These are phyloP conservation scores for Trichocladium uniseriatum DNA, from an alignment of 495 filamentous ascomycete species.

Conservation along the genomic window DNA sequence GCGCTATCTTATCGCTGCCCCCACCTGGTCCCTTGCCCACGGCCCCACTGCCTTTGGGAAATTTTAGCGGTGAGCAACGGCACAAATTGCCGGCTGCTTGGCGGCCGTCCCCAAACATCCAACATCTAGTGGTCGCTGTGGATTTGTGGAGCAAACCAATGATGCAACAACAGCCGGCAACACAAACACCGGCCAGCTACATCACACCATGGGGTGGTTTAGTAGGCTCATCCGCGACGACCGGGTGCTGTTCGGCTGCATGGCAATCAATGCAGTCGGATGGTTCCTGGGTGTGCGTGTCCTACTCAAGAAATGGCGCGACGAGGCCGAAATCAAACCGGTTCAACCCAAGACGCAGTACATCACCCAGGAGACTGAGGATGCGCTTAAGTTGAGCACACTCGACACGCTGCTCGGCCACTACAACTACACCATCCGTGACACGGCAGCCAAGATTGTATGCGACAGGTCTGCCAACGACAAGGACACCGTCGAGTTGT, in stretches of 20 bases:
- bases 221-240: constrained; percentile 32
- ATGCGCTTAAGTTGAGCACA: constrained; percentile 40
- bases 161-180: constrained; percentile 1
- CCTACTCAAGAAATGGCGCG: constrained; percentile 36
- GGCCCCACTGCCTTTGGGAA: no score
- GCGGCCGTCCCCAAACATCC: no score
- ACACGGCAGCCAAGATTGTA: constrained; percentile 43
- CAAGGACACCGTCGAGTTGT: constrained; percentile 27
- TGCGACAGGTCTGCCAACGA: constrained; percentile 45
- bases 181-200: neutral
- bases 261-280: constrained; percentile 32
- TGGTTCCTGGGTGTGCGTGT: constrained; percentile 30
- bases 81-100: constrained; percentile 2
- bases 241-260: constrained; percentile 31
- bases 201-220: constrained; percentile 25
- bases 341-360: constrained; percentile 46
- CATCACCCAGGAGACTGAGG: constrained; percentile 52
- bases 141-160: neutral
- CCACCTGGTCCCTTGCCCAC: constrained; percentile 3
- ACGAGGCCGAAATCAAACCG: constrained; percentile 39
- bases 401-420: constrained; percentile 43
- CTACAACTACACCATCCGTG: constrained; percentile 45
- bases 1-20: constrained; percentile 27
- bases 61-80: constrained; percentile 22
- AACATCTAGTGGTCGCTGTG: neutral